Evolutionary conservation across 257 asterid genomes (phyloP).

Genomic region (Euphrasia confusa): DNA sequence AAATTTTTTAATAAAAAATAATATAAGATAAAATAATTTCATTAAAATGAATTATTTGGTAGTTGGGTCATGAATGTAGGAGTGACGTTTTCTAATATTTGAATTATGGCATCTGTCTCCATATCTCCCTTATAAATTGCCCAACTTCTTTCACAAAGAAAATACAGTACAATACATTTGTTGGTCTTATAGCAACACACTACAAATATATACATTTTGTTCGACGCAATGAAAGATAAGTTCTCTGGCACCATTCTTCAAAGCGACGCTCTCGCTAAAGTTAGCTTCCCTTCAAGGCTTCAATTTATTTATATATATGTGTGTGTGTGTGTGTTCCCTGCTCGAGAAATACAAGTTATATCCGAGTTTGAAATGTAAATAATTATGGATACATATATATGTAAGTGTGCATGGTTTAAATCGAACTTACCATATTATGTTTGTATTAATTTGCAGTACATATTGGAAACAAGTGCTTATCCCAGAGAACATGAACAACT

Average conservation of each 20-base stretch:
- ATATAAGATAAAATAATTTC: no score
- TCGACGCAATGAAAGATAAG: constrained; percentile 32
- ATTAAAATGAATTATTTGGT: no score
- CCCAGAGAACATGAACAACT: constrained; percentile 4
- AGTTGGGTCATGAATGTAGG: no score
- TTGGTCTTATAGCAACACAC: neutral
- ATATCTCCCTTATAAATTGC: constrained; percentile 32
- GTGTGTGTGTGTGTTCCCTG: no score
- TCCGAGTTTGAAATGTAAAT: no score
- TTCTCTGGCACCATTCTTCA: constrained; percentile 36
- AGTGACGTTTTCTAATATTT: neutral
- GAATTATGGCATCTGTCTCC: constrained; percentile 1
- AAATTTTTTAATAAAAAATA: no score
- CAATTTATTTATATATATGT: neutral
- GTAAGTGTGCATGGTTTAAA: neutral
- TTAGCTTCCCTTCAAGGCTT: neutral
- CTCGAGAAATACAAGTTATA: no score
- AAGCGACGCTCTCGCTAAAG: constrained; percentile 48
- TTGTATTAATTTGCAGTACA: constrained; percentile 30
- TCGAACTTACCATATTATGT: neutral
- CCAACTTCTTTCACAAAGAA: constrained; percentile 4
- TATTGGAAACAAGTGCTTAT: constrained; percentile 45
- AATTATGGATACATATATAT: no score
- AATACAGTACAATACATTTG: neutral
- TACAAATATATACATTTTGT: neutral